Evolutionary conservation across 2,329 filamentous ascomycete species (phyloP).

Genomic region (Paradendryphiella salina): DNA sequence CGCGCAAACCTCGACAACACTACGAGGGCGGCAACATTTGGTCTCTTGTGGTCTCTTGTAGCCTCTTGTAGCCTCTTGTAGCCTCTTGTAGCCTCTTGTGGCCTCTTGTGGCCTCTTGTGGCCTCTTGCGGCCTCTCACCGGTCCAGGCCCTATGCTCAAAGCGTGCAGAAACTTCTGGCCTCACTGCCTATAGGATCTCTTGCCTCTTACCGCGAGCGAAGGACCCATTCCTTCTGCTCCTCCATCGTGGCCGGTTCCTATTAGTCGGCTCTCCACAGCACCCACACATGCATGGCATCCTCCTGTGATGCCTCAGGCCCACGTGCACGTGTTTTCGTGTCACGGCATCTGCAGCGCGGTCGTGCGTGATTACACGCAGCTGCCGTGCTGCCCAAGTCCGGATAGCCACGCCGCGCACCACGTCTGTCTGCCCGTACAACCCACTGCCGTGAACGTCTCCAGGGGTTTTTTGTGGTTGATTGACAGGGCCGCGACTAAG

Average conservation of each 20-base stretch:
- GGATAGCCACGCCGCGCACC: slow-evolving; percentile 3
- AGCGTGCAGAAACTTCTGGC: slow-evolving; percentile 18
- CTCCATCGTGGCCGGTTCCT: slow-evolving; percentile 36
- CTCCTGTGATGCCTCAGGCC: slow-evolving; percentile 4
- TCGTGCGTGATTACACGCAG: slow-evolving; percentile 21
- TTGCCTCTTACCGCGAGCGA: slow-evolving; percentile 23
- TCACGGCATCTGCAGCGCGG: slow-evolving; percentile 5
- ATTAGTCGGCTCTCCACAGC: slow-evolving; percentile 28
- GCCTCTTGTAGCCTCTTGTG: no score
- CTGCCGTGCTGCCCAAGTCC: slow-evolving; percentile 22
- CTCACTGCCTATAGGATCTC: slow-evolving; percentile 29
- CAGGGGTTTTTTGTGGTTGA: slow-evolving; percentile 4
- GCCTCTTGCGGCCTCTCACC: neutral
- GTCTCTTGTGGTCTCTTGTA: no score
- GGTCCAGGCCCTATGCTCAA: slow-evolving; percentile 28
- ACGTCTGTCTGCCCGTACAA: neutral
- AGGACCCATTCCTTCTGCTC: slow-evolving; percentile 18
- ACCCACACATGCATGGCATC: slow-evolving; percentile 12
- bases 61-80: neutral
- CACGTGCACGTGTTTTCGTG: slow-evolving; percentile 31
- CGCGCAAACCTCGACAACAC: no score
- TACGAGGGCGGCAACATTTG: no score
- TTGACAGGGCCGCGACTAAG: neutral
- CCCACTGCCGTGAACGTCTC: slow-evolving; percentile 1
- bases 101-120: no score